phyloP scores from a whole-genome alignment of 2,329 filamentous ascomycete genomes.

The Fusarium sp. region DNA sequence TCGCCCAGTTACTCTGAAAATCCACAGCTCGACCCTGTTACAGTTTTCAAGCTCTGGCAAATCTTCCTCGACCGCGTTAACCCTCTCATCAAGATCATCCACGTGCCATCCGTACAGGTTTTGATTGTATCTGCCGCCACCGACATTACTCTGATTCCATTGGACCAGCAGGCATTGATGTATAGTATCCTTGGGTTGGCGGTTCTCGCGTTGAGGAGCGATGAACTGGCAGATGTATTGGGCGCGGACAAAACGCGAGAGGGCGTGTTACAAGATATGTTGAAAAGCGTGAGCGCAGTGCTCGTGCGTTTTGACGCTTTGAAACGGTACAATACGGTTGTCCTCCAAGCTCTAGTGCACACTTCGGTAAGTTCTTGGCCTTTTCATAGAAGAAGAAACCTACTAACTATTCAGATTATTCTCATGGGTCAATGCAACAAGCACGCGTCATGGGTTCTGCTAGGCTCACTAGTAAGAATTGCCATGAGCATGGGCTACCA shows the following conservation, averaged over 20 bases:
- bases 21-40: background rate
- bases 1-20: background rate
- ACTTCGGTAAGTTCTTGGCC: background rate
- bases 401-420: background rate
- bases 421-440: background rate
- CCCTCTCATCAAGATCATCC: background rate
- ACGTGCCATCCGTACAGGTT: background rate
- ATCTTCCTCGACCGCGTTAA: background rate
- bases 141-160: background rate
- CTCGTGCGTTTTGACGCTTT: background rate
- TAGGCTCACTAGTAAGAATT: background rate
- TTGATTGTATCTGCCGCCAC: background rate
- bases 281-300: background rate
- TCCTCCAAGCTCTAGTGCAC: background rate
- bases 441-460: background rate
- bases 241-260: background rate
- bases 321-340: background rate
- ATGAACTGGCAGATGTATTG: background rate
- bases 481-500: background rate
- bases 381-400: background rate
- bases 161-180: background rate
- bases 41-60: background rate
- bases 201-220: background rate
- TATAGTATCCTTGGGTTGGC: background rate
- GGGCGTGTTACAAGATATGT: background rate